Evolutionary conservation across 345 rosid genomes (phyloP).

Genomic region (Acer saccharum): DNA sequence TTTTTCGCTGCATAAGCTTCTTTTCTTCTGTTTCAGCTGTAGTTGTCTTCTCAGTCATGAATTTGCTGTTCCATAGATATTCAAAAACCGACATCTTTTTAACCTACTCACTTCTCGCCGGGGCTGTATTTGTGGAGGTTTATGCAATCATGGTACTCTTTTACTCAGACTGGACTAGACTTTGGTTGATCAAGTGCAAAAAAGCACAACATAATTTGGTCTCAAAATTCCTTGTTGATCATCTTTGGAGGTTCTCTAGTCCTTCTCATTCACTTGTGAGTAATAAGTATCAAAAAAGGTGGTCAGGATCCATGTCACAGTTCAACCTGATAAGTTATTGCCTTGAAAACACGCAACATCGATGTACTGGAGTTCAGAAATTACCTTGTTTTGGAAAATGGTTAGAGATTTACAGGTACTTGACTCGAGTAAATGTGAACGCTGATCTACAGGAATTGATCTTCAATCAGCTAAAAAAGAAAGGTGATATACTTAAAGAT

Average conservation of each 20-base stretch:
- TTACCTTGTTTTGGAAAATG: not conserved
- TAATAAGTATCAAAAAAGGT: not conserved
- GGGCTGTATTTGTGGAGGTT: constrained; percentile 20
- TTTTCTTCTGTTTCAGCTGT: constrained; percentile 12
- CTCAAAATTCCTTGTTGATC: too few species aligned
- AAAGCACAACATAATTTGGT: too few species aligned
- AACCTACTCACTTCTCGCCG: not conserved
- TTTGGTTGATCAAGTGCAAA: not conserved
- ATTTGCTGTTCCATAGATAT: too few species aligned
- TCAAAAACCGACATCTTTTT: not conserved
- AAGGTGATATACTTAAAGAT: not conserved
- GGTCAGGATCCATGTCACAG: constrained; percentile 22
- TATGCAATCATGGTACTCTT: not conserved
- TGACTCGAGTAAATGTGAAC: not conserved
- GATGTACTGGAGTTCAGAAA: not conserved
- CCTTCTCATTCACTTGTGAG: too few species aligned
- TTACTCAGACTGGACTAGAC: constrained; percentile 23
- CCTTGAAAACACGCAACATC: too few species aligned
- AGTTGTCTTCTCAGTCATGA: constrained; percentile 9
- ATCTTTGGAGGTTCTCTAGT: too few species aligned
- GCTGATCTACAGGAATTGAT: not conserved
- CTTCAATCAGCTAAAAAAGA: not conserved
- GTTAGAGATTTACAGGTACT: not conserved
- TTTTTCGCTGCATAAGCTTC: constrained; percentile 18
- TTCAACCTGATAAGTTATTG: constrained; percentile 16